These are phyloP conservation scores for Phytophthora lateralis DNA, from an alignment of 352 stramenopile genomes.

Conservation along the genomic window DNA sequence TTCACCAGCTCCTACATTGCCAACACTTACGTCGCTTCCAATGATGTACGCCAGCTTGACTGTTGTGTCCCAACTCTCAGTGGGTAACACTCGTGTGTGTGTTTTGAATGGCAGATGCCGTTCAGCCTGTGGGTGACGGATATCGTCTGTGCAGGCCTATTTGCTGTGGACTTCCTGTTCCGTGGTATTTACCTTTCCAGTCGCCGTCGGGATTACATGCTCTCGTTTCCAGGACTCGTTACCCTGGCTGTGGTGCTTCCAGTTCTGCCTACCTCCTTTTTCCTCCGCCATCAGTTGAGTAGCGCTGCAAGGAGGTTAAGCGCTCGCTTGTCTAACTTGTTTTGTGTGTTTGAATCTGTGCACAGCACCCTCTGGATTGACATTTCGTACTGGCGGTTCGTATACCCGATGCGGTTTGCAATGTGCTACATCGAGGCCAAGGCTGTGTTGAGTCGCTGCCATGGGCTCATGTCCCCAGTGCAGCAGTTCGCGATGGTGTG, in stretches of 20 bases:
- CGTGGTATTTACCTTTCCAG: slow-evolving; percentile 74
- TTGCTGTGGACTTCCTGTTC: slow-evolving; percentile 72
- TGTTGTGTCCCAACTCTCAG: neutral
- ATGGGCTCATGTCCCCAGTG: slow-evolving; percentile 78
- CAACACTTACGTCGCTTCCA: slow-evolving; percentile 73
- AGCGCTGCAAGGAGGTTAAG: neutral
- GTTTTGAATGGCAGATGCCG: slow-evolving; percentile 45
- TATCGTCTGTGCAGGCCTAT: slow-evolving; percentile 63
- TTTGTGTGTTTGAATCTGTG: neutral
- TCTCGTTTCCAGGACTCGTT: slow-evolving; percentile 64
- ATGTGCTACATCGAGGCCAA: slow-evolving; percentile 82
- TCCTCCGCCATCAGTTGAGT: slow-evolving; percentile 73
- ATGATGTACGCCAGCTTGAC: slow-evolving; percentile 35
- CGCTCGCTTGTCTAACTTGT: neutral
- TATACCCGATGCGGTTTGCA: slow-evolving; percentile 81
- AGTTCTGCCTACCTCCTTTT: slow-evolving; percentile 73
- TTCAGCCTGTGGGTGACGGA: slow-evolving; percentile 65
- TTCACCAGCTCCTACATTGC: slow-evolving; percentile 73
- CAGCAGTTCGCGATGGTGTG: slow-evolving; percentile 78
- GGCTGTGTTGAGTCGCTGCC: slow-evolving; percentile 76
- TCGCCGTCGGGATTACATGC: slow-evolving; percentile 66
- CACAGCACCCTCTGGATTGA: slow-evolving; percentile 76
- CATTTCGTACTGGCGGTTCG: slow-evolving; percentile 73
- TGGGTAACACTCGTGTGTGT: neutral
- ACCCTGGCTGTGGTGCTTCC: slow-evolving; percentile 71